Percentiles rank a stretch among this genome's conserved stretches.
Conservation (phyloP, 345 rosid species). For the Brassica napus region DNA sequence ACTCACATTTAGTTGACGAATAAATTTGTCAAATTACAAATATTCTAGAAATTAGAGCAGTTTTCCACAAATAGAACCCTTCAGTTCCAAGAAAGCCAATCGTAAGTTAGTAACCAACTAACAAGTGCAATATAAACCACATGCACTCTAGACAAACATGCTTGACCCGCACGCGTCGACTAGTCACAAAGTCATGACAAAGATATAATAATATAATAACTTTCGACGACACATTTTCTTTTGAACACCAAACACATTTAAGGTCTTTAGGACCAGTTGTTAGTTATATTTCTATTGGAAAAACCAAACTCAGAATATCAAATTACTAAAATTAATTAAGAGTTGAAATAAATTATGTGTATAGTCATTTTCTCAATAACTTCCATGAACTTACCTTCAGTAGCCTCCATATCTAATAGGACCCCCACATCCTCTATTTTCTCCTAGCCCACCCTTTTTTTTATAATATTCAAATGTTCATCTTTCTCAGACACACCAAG, state of each 20-base stretch:
- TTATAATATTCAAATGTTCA: constrained; percentile 12
- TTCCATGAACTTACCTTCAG: constrained; percentile 30
- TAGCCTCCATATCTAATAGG: constrained; percentile 10
- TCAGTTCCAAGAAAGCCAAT: not conserved
- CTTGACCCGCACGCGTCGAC: constrained; percentile 10
- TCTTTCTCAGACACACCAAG: constrained; percentile 34
- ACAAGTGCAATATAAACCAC: constrained; percentile 4
- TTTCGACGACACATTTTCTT: not conserved
- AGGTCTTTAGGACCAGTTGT: not conserved
- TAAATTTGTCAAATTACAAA: no score
- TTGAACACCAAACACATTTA: not conserved
- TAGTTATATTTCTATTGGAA: not conserved
- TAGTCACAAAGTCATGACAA: not conserved
- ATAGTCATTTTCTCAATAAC: constrained; percentile 29
- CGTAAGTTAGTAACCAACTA: not conserved
- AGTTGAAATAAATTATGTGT: not conserved
- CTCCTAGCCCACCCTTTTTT: not conserved
- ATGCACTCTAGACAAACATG: not conserved
- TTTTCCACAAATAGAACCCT: not conserved
- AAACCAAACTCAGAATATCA: not conserved
- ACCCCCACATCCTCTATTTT: constrained; percentile 21
- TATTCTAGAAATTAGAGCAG: not conserved
- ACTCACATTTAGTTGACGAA: not conserved
- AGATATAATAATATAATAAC: not conserved
- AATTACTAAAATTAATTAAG: not conserved